A percentile compares a stretch with the other conserved stretches of the same genome.
phyloP scores from a whole-genome alignment of 2,329 filamentous ascomycete genomes.

The Diaporthe velutina region DNA sequence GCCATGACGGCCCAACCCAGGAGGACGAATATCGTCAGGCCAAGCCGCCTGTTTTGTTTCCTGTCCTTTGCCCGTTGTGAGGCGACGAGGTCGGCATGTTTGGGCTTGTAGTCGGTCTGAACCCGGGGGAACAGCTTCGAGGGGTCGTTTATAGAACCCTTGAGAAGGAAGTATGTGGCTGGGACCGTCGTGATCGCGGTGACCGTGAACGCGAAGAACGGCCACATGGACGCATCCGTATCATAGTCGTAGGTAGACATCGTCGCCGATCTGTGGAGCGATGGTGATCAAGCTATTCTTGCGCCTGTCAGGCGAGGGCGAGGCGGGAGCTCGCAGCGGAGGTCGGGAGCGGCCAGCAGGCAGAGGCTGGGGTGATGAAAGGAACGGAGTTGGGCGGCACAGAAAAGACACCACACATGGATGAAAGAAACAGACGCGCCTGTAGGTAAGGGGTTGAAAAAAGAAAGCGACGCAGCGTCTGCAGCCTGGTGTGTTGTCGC shows the following conservation, averaged over 20 bases:
- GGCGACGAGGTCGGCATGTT: slow-evolving; percentile 87
- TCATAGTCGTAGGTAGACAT: slow-evolving; percentile 99
- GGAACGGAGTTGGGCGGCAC: slow-evolving; percentile 15
- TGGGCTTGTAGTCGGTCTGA: slow-evolving; percentile 82
- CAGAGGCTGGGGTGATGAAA: slow-evolving; percentile 41
- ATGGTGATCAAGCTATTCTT: slow-evolving; percentile 16
- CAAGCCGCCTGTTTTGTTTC: slow-evolving; percentile 89
- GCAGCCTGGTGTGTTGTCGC: slow-evolving; percentile 22
- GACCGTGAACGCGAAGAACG: slow-evolving; percentile 96
- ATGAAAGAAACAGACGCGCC: slow-evolving; percentile 5
- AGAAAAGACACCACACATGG: neutral
- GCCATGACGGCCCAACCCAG: slow-evolving; percentile 86
- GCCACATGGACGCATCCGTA: slow-evolving; percentile 98
- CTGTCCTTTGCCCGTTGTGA: slow-evolving; percentile 87
- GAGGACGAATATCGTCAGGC: slow-evolving; percentile 82
- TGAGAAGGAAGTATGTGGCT: slow-evolving; percentile 88
- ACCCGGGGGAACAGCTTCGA: slow-evolving; percentile 87
- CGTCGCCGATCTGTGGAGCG: slow-evolving; percentile 57
- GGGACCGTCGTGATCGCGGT: slow-evolving; percentile 89
- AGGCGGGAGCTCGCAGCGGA: slow-evolving; percentile 8
- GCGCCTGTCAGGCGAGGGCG: slow-evolving; percentile 1
- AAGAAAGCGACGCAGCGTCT: slow-evolving; percentile 12
- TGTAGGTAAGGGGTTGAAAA: neutral
- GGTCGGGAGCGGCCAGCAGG: slow-evolving; percentile 15
- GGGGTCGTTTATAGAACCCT: slow-evolving; percentile 76